phyloP scores from a whole-genome alignment of 2,329 filamentous ascomycete species.

The Arachnomyces sp. region DNA sequence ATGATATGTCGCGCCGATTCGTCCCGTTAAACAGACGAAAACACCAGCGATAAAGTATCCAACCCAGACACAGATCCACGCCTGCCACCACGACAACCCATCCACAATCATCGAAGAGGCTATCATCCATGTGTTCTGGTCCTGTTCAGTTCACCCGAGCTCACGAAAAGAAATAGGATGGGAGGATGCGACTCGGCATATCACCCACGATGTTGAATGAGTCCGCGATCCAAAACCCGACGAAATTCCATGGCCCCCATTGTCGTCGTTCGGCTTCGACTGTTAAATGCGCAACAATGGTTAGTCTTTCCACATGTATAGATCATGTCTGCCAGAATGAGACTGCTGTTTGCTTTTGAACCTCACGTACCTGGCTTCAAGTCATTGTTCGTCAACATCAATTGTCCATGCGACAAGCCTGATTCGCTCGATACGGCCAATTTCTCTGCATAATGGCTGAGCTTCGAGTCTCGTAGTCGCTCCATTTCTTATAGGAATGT shows the following conservation, averaged over 20 bases:
- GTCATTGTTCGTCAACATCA: constrained; percentile 83
- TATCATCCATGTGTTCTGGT: constrained; percentile 84
- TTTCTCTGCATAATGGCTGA: constrained; percentile 42
- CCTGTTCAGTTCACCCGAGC: too few relatives aligned
- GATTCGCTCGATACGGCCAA: constrained; percentile 67
- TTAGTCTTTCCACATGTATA: constrained; percentile 12
- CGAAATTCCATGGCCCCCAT: constrained; percentile 84
- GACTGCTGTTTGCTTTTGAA: constrained; percentile 6
- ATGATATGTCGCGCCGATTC: constrained; percentile 80
- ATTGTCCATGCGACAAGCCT: constrained; percentile 67
- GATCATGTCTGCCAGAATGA: constrained; percentile 15
- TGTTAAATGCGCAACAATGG: constrained; percentile 27
- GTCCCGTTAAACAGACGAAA: constrained; percentile 71
- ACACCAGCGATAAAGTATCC: constrained; percentile 70
- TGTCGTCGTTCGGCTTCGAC: constrained; percentile 72
- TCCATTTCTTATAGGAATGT: constrained; percentile 30
- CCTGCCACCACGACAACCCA: constrained; percentile 86
- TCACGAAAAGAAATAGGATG: constrained; percentile 4
- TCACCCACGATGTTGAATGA: constrained; percentile 64
- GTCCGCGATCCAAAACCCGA: constrained; percentile 80
- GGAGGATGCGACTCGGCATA: not conserved
- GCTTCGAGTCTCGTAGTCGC: constrained; percentile 31
- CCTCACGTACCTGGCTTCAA: constrained; percentile 52
- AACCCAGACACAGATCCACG: constrained; percentile 80
- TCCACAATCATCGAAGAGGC: constrained; percentile 70